Evolutionary conservation across 495 filamentous ascomycete species (phyloP), one percentile per base, ranked within the genome.

Genomic region (Symbiotaphrina buchneri): DNA sequence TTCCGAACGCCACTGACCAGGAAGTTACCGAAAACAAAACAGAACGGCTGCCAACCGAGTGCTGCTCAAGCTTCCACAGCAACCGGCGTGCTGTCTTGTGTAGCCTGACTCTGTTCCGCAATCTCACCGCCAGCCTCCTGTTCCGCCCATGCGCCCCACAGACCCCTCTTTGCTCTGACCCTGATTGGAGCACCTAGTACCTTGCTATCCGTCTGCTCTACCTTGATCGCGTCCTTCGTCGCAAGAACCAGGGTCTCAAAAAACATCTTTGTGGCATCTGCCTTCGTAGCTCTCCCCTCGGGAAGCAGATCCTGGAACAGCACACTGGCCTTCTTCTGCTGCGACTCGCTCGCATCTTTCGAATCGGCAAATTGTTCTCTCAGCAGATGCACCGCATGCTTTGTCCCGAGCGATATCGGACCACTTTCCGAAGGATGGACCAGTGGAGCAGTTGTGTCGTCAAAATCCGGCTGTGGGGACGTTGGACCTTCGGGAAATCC

Each of bases 211-310:
- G 60, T 56, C 53, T 97, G 87, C 45, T 94, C 84, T n/a, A 94
- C 79, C 47, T 91, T 85, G 45, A 97, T 76, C 21, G 87, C 87
- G 51, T 95, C 90, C 59, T 95, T 95, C 8, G 87, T 97, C 7
- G 90, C 90, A 30, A 97, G 56, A 4, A 95, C 87, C 24, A 97
- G 57, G 21, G 84, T 70, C 53, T 97, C 90, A 37, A 95, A 95
- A 55, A 97, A 97, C 85, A 97, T 92, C 59, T 92, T 92, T 23
- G 87, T 94, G 2, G 90, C 90, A 41, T 95, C 87, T 8, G 71
- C 71, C 43, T 76, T 74, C 30, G 63, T 73, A 2, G 87, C 81
- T 31, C 59, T 67, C 30, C 56, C 47, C 52, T 85, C 78, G 1
- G 87, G 87, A 1, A 93, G 62, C 27, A 97, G 62, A 22, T 93